Evolutionary conservation across 1,284 basidiomycete species (phyloP), one percentile per base, ranked within the genome.

Genomic region (Rhodotorula sp.): DNA sequence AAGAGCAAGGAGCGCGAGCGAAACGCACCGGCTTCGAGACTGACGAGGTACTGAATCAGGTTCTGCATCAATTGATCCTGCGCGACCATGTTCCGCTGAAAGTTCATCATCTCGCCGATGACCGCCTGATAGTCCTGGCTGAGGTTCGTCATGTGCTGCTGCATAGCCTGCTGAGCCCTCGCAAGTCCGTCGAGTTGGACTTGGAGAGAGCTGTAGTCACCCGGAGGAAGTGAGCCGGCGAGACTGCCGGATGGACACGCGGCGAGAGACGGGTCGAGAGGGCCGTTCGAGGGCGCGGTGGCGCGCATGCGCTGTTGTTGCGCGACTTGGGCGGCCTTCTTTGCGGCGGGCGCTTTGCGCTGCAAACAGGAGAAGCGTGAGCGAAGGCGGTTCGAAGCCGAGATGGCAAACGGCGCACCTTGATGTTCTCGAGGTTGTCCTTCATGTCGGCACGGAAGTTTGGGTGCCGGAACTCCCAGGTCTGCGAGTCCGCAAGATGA

Each of bases 401-500:
- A 39, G 32, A 6, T 20, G 15, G 15, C 22, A 30, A 32, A 15
- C 39, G 39, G 11, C 70, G 22, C 47, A 76, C 76, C 73, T 80
- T 80, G 72, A 97, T 96, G 77, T 92, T 91, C 79, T 97, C 93
- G 60, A 97, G 87, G 22, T 88, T 88, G 64, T 91, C 88, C 57
- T 88, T 88, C 46, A 90, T 84, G 80, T 94, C 90, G 13, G 91
- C 88, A 76, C 90, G 90, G 80, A 99, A 98, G 78, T 93, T 90
- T 9, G 94, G 92, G 80, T 98, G 94, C 62, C 90, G 88, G 80
- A 99, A 99, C 39, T 94, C 95, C 94, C 95, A 99, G 70, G 88
- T 88, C 87, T 92, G 81, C 29, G 32, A 57, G 54, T 55, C 59
- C 20, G 24, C 6, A 2, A 15, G 57, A 5, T 1, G 13, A 13